Conservation (phyloP, 345 rosid genomes). For the Eutrema heterophyllum region DNA sequence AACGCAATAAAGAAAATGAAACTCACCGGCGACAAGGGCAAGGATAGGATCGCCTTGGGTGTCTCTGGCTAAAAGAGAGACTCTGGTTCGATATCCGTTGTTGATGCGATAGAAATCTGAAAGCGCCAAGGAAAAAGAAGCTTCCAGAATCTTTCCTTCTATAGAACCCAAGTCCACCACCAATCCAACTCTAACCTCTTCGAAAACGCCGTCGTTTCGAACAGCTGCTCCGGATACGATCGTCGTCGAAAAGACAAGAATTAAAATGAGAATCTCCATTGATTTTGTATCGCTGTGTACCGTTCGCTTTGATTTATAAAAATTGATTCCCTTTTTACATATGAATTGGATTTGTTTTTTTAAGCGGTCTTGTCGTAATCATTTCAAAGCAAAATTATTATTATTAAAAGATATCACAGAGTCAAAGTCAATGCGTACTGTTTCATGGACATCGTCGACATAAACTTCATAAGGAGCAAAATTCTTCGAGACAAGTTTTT, state of each 20-base stretch:
- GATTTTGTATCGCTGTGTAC: not conserved
- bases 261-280: slow-evolving; percentile 2
- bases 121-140: slow-evolving; percentile 15
- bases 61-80: slow-evolving; percentile 6
- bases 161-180: slow-evolving; percentile 14
- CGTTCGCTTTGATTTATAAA: not conserved
- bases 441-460: not conserved
- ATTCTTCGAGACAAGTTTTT: not conserved
- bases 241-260: not conserved
- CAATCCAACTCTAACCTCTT: slow-evolving; percentile 18
- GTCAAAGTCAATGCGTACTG: not conserved
- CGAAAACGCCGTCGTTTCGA: not conserved
- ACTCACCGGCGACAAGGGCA: slow-evolving; percentile 16
- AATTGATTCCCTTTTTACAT: not conserved
- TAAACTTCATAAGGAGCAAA: not conserved
- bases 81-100: slow-evolving; percentile 2
- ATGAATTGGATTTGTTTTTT: not conserved
- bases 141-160: slow-evolving; percentile 14
- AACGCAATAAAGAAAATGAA: not conserved
- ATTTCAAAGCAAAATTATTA: not conserved
- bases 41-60: slow-evolving; percentile 22
- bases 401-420: too few species aligned
- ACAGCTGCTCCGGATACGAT: not conserved
- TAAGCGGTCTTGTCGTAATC: not conserved
- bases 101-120: slow-evolving; percentile 14